Evolutionary conservation across 1,284 basidiomycete genomes (phyloP).

Genomic region (Ustilago shanxiensis): DNA sequence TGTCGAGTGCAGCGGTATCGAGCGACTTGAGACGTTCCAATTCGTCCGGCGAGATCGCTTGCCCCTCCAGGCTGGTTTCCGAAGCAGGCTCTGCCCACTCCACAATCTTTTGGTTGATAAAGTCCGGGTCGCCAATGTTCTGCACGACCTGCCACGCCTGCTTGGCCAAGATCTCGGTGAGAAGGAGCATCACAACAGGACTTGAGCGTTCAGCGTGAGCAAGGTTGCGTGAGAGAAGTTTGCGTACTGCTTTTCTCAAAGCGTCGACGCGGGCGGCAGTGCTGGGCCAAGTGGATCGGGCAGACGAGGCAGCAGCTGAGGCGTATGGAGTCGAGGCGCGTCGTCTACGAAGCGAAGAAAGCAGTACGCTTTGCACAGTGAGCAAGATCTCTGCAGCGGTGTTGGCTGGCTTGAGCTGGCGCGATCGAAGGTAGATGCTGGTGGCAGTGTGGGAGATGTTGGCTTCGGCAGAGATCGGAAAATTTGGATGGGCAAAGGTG

Average conservation of each 20-base stretch:
- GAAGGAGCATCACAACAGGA: conserved; percentile 49
- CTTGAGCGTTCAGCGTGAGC: conserved; percentile 45
- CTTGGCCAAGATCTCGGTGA: conserved; percentile 60
- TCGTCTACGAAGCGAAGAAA: conserved; percentile 51
- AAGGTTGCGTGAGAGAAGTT: conserved; percentile 55
- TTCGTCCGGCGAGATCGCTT: conserved; percentile 47
- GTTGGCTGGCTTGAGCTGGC: conserved; percentile 50
- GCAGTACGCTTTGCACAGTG: conserved; percentile 58
- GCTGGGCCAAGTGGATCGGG: conserved; percentile 46
- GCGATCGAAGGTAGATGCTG: conserved; percentile 49
- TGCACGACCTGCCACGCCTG: conserved; percentile 62
- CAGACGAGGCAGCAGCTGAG: conserved; percentile 13
- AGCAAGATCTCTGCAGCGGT: conserved; percentile 57
- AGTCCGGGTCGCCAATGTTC: conserved; percentile 61
- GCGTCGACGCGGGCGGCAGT: conserved; percentile 54
- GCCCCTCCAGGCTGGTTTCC: conserved; percentile 44
- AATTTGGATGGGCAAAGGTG: conserved; percentile 58
- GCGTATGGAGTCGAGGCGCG: conserved; percentile 19
- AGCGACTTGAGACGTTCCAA: conserved; percentile 40
- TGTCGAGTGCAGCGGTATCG: conserved; percentile 22
- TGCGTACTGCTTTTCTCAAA: conserved; percentile 53
- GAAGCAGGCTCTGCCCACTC: conserved; percentile 52
- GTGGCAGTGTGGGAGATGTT: conserved; percentile 55
- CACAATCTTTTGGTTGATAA: conserved; percentile 61
- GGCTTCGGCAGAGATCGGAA: conserved; percentile 52